Percentiles rank a stretch among this genome's conserved stretches.
Conservation (phyloP, 768 basidiomycete genomes). For the Mycena galopus region DNA sequence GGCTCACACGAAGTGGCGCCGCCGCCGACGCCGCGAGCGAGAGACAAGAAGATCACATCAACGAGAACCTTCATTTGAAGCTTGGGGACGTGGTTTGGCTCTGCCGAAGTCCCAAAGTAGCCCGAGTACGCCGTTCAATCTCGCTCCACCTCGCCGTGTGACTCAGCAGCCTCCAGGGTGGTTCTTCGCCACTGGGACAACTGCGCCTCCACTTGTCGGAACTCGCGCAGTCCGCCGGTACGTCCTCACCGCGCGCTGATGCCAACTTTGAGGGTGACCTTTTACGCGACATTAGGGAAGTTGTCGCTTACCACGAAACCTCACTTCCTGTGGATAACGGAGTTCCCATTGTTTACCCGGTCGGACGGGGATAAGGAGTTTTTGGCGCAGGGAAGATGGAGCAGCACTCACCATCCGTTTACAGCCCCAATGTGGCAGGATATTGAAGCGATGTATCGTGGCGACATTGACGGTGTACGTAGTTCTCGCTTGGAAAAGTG, state of each 20-base stretch:
- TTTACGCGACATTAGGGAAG: slow-evolving; percentile 59
- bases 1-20: slow-evolving; percentile 58
- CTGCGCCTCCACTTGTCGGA: slow-evolving; percentile 76
- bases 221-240: slow-evolving; percentile 74
- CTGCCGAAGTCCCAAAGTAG: slow-evolving; percentile 60
- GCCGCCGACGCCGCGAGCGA: slow-evolving; percentile 40
- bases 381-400: slow-evolving; percentile 89
- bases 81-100: slow-evolving; percentile 73
- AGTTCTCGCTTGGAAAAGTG: slow-evolving; percentile 1
- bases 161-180: slow-evolving; percentile 70
- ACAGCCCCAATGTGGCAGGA: slow-evolving; percentile 97
- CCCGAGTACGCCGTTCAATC: slow-evolving; percentile 60
- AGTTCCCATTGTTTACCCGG: slow-evolving; percentile 92
- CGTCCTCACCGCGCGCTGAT: slow-evolving; percentile 13
- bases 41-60: slow-evolving; percentile 50
- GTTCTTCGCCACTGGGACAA: slow-evolving; percentile 85
- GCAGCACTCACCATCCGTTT: slow-evolving; percentile 95
- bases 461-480: slow-evolving; percentile 70
- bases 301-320: slow-evolving; percentile 68
- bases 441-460: slow-evolving; percentile 79
- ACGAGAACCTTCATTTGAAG: slow-evolving; percentile 57
- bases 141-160: slow-evolving; percentile 15
- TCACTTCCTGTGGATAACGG: slow-evolving; percentile 95
- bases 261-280: slow-evolving; percentile 21
- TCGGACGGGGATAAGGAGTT: slow-evolving; percentile 91